Percentiles rank a stretch among this genome's conserved stretches.
phyloP scores from a whole-genome alignment of 306 rosid species.

The Pyrus bretschneideri region DNA sequence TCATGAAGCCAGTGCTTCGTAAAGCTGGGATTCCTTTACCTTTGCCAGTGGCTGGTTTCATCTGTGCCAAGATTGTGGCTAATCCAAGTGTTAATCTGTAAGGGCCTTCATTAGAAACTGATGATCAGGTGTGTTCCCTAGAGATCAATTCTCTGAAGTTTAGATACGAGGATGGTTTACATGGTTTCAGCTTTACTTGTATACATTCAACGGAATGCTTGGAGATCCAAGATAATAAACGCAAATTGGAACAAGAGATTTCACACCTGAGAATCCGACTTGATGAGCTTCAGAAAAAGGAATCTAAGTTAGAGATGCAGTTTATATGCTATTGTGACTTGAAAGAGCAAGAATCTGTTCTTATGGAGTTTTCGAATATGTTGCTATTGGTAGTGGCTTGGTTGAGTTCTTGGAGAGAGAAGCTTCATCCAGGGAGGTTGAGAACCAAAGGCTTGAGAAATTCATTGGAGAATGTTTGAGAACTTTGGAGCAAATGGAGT shows the following conservation, averaged over 20 bases:
- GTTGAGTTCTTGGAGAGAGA: constrained; percentile 53
- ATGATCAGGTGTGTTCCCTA: neutral
- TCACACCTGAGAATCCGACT: constrained; percentile 28
- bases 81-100: constrained; percentile 23
- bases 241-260: constrained; percentile 32
- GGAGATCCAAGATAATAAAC: constrained; percentile 2
- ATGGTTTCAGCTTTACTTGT: constrained; percentile 7
- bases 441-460: constrained; percentile 33
- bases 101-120: constrained; percentile 6
- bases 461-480: constrained; percentile 26
- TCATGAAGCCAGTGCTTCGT: constrained; percentile 36
- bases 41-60: constrained; percentile 51
- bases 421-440: constrained; percentile 37
- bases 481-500: constrained; percentile 35
- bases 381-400: constrained; percentile 38
- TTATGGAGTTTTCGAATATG: constrained; percentile 36
- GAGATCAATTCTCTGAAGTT: constrained; percentile 13
- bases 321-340: constrained; percentile 44
- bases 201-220: neutral
- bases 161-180: constrained; percentile 25
- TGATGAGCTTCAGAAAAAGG: constrained; percentile 47
- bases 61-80: constrained; percentile 47
- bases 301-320: constrained; percentile 36
- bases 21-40: constrained; percentile 70
- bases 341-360: constrained; percentile 49